Percentiles rank a stretch among this genome's conserved stretches.
phyloP scores from a whole-genome alignment of 164 flowering plant genomes.

The Vitis labrusca region DNA sequence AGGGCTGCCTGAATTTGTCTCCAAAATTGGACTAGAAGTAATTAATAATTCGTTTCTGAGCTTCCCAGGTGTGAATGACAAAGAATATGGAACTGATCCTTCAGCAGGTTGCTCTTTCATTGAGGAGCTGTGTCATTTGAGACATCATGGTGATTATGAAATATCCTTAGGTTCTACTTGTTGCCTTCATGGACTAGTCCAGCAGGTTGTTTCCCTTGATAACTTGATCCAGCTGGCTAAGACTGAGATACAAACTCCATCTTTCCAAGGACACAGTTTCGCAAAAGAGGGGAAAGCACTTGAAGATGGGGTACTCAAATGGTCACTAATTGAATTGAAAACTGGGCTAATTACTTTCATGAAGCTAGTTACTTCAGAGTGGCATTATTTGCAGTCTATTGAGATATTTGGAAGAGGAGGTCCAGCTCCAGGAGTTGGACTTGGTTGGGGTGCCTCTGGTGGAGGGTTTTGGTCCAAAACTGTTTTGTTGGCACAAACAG shows the following conservation, averaged over 20 bases:
- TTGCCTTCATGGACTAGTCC: constrained; percentile 67
- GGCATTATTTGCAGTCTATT: constrained; percentile 48
- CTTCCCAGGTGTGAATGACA: constrained; percentile 20
- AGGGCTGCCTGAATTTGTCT: constrained; percentile 78
- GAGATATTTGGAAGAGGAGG: constrained; percentile 94
- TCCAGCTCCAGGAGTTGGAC: constrained; percentile 90
- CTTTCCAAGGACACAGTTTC: constrained; percentile 13
- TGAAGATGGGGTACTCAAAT: constrained; percentile 51
- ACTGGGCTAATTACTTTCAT: constrained; percentile 32
- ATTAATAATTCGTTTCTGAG: constrained; percentile 49
- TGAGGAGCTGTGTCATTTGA: constrained; percentile 47
- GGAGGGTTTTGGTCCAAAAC: constrained; percentile 88
- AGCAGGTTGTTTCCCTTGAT: constrained; percentile 44
- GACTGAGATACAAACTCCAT: constrained; percentile 13
- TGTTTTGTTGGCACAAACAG: constrained; percentile 56
- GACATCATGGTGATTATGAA: constrained; percentile 42
- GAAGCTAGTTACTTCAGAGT: constrained; percentile 42
- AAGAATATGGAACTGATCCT: constrained; percentile 11
- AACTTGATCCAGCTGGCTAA: constrained; percentile 50
- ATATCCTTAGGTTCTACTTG: constrained; percentile 63
- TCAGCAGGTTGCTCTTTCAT: constrained; percentile 39
- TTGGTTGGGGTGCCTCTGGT: constrained; percentile 90
- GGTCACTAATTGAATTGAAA: constrained; percentile 43
- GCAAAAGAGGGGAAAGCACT: constrained; percentile 52
- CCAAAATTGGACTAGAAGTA: constrained; percentile 61